These are phyloP conservation scores for Nemania sp. DNA, from an alignment of 2,329 filamentous ascomycete genomes.

Conservation along the genomic window DNA sequence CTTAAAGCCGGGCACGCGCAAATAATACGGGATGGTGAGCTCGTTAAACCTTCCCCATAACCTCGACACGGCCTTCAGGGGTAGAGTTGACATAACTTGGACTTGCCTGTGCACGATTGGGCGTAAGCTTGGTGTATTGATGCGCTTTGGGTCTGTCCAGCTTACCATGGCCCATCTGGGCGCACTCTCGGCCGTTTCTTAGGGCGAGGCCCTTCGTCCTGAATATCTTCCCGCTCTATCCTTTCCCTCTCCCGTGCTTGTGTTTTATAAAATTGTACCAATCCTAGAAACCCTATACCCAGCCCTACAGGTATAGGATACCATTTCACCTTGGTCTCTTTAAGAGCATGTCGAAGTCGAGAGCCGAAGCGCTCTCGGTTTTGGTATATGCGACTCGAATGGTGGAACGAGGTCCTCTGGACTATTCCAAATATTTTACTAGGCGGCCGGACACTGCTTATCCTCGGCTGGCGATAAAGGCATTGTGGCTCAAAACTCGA, in stretches of 20 bases:
- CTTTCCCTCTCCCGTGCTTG: slow-evolving; percentile 59
- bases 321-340: slow-evolving; percentile 72
- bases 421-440: slow-evolving; percentile 31
- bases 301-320: slow-evolving; percentile 86
- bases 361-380: slow-evolving; percentile 51
- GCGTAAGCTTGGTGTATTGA: slow-evolving; percentile 6
- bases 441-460: slow-evolving; percentile 26
- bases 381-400: slow-evolving; percentile 48
- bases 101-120: slow-evolving; percentile 65
- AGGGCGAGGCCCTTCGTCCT: slow-evolving; percentile 47
- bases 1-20: slow-evolving; percentile 87
- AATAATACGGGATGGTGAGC: slow-evolving; percentile 81
- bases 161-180: slow-evolving; percentile 81
- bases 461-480: slow-evolving; percentile 28
- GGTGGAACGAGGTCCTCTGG: slow-evolving; percentile 45
- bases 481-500: slow-evolving; percentile 23
- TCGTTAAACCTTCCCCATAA: slow-evolving; percentile 93
- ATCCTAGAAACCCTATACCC: slow-evolving; percentile 81
- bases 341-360: slow-evolving; percentile 53
- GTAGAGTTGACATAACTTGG: slow-evolving; percentile 89
- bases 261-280: slow-evolving; percentile 82
- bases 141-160: slow-evolving; percentile 4
- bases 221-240: slow-evolving; percentile 49
- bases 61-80: slow-evolving; percentile 85
- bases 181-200: slow-evolving; percentile 66